phyloP scores from a whole-genome alignment of 805 yeast species.

The Blastobotrys robertii region DNA sequence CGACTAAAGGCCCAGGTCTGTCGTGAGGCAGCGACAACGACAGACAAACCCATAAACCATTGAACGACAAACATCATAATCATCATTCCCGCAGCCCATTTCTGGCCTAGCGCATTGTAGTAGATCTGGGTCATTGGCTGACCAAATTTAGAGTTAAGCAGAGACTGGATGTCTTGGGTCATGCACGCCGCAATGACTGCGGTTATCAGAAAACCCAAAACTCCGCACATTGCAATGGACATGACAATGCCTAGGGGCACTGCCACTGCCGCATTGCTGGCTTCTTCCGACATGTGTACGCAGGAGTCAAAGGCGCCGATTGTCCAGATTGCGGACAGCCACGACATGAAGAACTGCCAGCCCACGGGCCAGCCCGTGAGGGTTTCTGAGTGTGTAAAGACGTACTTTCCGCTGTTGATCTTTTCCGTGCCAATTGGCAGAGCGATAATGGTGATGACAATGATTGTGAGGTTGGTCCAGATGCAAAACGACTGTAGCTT shows the following conservation, averaged over 20 bases:
- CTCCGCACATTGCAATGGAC: conserved; percentile 47
- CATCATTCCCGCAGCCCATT: conserved; percentile 60
- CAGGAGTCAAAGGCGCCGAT: conserved; percentile 67
- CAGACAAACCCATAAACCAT: conserved; percentile 56
- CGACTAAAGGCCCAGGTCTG: conserved; percentile 71
- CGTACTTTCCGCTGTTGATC: conserved; percentile 42
- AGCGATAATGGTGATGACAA: conserved; percentile 34
- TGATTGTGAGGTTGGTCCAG: conserved; percentile 40
- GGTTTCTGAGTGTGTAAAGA: conserved; percentile 46
- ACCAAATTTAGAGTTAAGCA: conserved; percentile 40
- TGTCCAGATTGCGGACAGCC: conserved; percentile 68
- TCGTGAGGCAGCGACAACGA: conserved; percentile 54
- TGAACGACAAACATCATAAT: conserved; percentile 48
- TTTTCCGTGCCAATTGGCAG: conserved; percentile 20
- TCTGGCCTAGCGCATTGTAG: conserved; percentile 50
- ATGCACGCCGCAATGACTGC: conserved; percentile 47
- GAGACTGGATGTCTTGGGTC: conserved; percentile 32
- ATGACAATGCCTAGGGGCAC: conserved; percentile 59
- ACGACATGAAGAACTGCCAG: conserved; percentile 43
- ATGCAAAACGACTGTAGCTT: conserved; percentile 53
- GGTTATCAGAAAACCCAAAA: conserved; percentile 48
- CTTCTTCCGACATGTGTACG: conserved; percentile 67
- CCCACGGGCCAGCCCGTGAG: conserved; percentile 48
- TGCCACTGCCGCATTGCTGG: conserved; percentile 49
- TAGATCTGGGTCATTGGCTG: conserved; percentile 60